Base-by-base conservation (phyloP, 441 rosid species). In the Biscutella laevigata region DNA sequence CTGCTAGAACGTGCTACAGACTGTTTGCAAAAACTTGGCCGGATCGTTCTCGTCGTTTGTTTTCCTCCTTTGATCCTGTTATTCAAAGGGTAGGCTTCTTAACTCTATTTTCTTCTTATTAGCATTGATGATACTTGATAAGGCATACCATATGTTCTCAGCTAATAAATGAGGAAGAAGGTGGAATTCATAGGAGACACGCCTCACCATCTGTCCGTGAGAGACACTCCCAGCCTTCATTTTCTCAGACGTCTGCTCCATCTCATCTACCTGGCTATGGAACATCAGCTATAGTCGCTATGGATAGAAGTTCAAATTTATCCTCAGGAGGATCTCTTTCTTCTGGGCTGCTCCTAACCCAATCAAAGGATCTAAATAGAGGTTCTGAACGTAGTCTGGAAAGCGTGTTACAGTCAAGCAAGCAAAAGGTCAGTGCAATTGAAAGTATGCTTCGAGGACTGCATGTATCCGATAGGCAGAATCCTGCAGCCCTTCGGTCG, bases 11-110 rank as follows among this genome's bases (percentile, higher is more conserved):
- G 95, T 94, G 99, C 86, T 94, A 89, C 76, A 80, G 95, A 73
- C 71, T 94, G 91, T 94, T 86, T 70, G 73, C 95, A 50, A 94
- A 94, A 73, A 94, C 97, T 32, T 94, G 99, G 99, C 99, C 97
- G 14, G 96, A 86, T 54, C 95, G 96, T 52, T 86, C 97, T 13
- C 90, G 83, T 12, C 99, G 84, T 58, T 72, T 94, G 61, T 84
- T 89, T 79, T 76, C 77, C 35, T 84, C 94, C 56, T 89, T 94
- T 70, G 95, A 86, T 75, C 86, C 92, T 68, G 92, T 67, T 63
- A 84, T 94, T 74, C 99, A 89, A 73, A 92, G 97, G 87, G 99
- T 88, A 84, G 50, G 46, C 58, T 41, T 51, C 42, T 56, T 19
- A 14, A 17, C 54, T 53, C 14, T 25, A 44, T 19, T 22, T 24